Evolutionary conservation across 768 basidiomycete species (phyloP).

Genomic region (Leccinum incarnatum): DNA sequence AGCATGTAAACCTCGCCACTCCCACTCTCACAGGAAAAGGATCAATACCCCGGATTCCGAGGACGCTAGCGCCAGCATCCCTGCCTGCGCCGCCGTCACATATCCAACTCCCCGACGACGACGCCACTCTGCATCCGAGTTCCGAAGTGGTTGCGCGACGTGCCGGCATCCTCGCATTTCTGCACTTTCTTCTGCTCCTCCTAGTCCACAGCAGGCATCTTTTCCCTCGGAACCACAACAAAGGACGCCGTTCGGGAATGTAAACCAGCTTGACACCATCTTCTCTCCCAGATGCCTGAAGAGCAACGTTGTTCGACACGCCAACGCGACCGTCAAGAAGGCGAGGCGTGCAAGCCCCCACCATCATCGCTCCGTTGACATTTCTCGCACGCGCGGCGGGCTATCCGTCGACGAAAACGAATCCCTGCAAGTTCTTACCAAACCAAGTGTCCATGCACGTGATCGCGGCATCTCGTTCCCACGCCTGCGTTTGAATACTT

Average conservation of each 20-base stretch:
- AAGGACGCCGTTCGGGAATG: not conserved
- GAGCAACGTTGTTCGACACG: not conserved
- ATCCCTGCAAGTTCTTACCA: not conserved
- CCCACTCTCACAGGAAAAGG: not conserved
- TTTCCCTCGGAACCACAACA: not conserved
- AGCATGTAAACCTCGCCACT: not conserved
- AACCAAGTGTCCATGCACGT: not conserved
- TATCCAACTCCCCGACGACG: not conserved
- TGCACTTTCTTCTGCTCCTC: slow-evolving; percentile 8
- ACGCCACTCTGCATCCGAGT: slow-evolving; percentile 12
- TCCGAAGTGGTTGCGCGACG: slow-evolving; percentile 30
- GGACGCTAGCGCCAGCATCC: slow-evolving; percentile 4
- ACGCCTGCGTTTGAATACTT: slow-evolving; percentile 7
- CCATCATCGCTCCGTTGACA: not conserved
- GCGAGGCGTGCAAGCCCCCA: slow-evolving; percentile 6
- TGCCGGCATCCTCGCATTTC: slow-evolving; percentile 24
- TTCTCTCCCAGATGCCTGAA: not conserved
- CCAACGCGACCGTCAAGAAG: slow-evolving; percentile 4
- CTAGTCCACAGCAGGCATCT: slow-evolving; percentile 6
- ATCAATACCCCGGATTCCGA: slow-evolving; percentile 14
- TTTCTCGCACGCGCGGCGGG: not conserved
- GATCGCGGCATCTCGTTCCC: slow-evolving; percentile 13
- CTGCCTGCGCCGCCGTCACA: not conserved
- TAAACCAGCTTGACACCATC: not conserved
- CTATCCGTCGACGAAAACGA: slow-evolving; percentile 20